phyloP scores from a whole-genome alignment of 2,329 filamentous ascomycete species.

The Penicillium crustosum region DNA sequence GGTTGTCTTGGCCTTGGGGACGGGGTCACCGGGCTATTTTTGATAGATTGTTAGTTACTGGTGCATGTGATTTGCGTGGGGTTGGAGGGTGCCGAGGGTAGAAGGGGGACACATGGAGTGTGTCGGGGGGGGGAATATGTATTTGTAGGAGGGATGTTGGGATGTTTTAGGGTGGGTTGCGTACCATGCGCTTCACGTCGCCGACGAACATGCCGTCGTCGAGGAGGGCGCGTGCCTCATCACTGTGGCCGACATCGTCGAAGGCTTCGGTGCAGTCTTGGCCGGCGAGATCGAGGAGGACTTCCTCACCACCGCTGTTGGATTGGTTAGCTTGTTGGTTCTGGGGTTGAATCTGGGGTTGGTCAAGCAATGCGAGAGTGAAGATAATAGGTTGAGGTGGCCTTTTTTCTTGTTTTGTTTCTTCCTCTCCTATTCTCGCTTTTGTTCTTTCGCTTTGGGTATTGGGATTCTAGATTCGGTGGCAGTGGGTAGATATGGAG shows the following conservation, averaged over 20 bases:
- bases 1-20: constrained; percentile 60
- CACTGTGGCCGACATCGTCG: constrained; percentile 98
- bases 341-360: background rate
- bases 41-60: background rate
- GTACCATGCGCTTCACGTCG: constrained; percentile 75
- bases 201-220: constrained; percentile 69
- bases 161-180: constrained; percentile 31
- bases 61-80: constrained; percentile 6
- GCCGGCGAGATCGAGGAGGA: constrained; percentile 90
- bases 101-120: background rate
- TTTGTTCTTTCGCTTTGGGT: background rate
- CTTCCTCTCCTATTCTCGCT: background rate
- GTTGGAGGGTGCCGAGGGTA: background rate
- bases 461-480: constrained; percentile 5
- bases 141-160: background rate
- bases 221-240: constrained; percentile 95
- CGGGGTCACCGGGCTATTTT: constrained; percentile 69
- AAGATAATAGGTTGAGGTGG: background rate
- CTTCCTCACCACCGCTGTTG: constrained; percentile 93
- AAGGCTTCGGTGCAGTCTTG: constrained; percentile 98
- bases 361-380: background rate
- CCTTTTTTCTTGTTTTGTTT: background rate
- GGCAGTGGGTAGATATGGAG: background rate
- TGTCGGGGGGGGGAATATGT: background rate
- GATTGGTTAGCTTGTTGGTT: constrained; percentile 11